Percentiles rank a stretch among this genome's conserved stretches.
phyloP scores from a whole-genome alignment of 257 asterid genomes.

The Haberlea rhodopensis region DNA sequence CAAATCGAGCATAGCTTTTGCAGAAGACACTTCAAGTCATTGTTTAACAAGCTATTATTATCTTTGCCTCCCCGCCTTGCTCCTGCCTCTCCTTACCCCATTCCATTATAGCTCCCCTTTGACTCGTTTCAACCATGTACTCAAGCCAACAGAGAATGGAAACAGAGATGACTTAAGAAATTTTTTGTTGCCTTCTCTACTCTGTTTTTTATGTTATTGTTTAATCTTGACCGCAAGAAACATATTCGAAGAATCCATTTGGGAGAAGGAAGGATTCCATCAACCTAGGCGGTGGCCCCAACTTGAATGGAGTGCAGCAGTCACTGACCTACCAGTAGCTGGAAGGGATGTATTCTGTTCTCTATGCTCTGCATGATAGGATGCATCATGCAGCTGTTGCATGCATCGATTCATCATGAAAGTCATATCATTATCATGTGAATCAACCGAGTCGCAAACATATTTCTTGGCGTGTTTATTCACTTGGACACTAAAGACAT shows the following conservation, averaged over 20 bases:
- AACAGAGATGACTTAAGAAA: too few relatives aligned
- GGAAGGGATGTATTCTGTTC: conserved; percentile 78
- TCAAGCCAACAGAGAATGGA: too few relatives aligned
- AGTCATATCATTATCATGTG: conserved; percentile 64
- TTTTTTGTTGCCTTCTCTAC: neutral
- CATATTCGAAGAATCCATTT: conserved; percentile 98
- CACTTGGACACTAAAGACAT: conserved; percentile 38
- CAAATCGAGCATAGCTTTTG: too few relatives aligned
- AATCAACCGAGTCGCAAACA: conserved; percentile 39
- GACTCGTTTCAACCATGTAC: too few relatives aligned
- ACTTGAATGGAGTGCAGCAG: conserved; percentile 64
- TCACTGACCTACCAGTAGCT: conserved; percentile 75
- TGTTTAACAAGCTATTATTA: neutral
- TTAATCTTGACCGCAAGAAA: conserved; percentile 64
- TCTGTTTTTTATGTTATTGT: conserved; percentile 22
- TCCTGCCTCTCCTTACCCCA: too few relatives aligned
- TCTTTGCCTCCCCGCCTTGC: neutral
- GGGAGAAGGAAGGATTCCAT: conserved; percentile 79
- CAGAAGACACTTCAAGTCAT: too few relatives aligned
- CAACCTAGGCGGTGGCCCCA: conserved; percentile 43
- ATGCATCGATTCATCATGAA: conserved; percentile 83
- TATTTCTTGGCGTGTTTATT: conserved; percentile 37
- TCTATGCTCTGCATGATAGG: conserved; percentile 70
- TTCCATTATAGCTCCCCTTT: too few relatives aligned
- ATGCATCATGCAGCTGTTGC: conserved; percentile 93